Base-by-base conservation (phyloP, 768 basidiomycete genomes). In the Russula sp. region DNA sequence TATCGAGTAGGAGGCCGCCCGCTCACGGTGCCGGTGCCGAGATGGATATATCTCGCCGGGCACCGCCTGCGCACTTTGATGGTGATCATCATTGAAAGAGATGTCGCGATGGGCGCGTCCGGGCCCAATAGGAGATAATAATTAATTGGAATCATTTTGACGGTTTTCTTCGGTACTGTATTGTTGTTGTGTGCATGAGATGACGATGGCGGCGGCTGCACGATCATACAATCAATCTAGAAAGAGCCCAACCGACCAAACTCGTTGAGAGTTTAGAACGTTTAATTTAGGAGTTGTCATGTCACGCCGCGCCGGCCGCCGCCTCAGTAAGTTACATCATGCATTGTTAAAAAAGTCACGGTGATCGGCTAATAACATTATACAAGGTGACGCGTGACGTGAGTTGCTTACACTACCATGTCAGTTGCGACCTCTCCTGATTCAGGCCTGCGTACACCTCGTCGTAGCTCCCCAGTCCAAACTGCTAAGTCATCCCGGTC, bases 21-120 rank as follows among this genome's bases (percentile, higher is more conserved):
- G 36, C 30, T 5, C 63, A 64, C 8, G 28, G 28, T 30, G 30
- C 59, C 14, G 38, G 63, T 20, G 18, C 26, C 1, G 63, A 64
- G n/a, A 34, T 53, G 53, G 63, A 64, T 3, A n/a, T 56, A 26
- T 5, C 34, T 26, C 65, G 65, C 8, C 65, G 51, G 22, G 65
- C 49, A 26, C 62, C 44, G 32, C 50, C 56, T 18, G 34, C 38
- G 22, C 58, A 42, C 42, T 61, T 63, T 7, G 63, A 64, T 10
- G 55, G 63, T 44, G 63, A 61, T 8, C 46, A 61, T 8, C 46
- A 64, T 49, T 6, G 66, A 67, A 50, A 64, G 66, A 9, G 66
- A 67, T 18, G 28, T 67, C 2, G 66, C 65, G 24, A 67, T 67
- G 66, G 58, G 52, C 16, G 66, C 30, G 32, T 32, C 18, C 65